Base-by-base conservation (phyloP, 2,329 filamentous ascomycete species). In the Harringtonia aguacate region DNA sequence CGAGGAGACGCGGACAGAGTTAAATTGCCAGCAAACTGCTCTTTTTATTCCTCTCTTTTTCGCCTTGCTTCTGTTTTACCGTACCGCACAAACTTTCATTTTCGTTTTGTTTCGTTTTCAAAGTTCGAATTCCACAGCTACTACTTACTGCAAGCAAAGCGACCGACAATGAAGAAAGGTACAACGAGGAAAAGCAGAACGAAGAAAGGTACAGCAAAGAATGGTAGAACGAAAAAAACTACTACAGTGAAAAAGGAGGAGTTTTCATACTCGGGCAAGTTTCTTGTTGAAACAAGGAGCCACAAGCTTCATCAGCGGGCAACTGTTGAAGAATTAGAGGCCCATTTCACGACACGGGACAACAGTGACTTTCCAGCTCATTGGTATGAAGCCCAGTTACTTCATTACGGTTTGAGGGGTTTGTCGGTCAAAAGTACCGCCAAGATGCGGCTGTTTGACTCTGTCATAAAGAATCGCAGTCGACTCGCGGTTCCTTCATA, bases 301-400 rank as follows among this genome's bases (percentile, higher is more conserved):
- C 54, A 63, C 22, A 66, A 70, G 36, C 62, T 60, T 2, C 69
- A 74, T 49, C 62, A 64, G 2, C 69, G 70, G 4, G 68, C 66
- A 1, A 64, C 63, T 1, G 22, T 57, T 3, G 50, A 58, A 1
- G 68, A 75, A 49, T 61, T 75, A 4, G 60, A 64, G 46, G 56
- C 61, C 2, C 61, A 70, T 35, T 70, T 72, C 48, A 65, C 68
- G 37, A 48, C 56, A 4, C 61, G 61, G 29, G 61, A 49, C 24
- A 57, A 60, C 17, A 64, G 61, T 36, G 72, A 79, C 50, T 68
- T 67, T 34, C 68, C 75, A 0, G 74, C 65, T 1, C 73, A 80
- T 49, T 82, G 72, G 70, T 81, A 77, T 47, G 70, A 77, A 47
- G 75, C 77, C 0, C 76, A 82, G 49, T 65, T 81, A 10, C 58